Evolutionary conservation across 495 filamentous ascomycete species (phyloP).

Genomic region (Trichoderma asperelloides): DNA sequence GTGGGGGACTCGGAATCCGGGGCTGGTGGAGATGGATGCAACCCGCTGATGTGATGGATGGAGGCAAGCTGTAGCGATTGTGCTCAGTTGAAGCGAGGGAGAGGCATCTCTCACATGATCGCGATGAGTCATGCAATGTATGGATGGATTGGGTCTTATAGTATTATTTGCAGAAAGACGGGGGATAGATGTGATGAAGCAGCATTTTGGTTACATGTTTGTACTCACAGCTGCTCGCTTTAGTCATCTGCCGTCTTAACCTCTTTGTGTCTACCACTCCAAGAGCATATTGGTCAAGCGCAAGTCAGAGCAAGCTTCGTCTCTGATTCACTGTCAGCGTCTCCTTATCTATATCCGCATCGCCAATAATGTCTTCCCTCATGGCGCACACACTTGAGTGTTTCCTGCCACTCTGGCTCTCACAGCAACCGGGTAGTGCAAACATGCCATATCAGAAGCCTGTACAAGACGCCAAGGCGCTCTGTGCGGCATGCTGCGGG

Average conservation of each 20-base stretch:
- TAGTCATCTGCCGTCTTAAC: no score
- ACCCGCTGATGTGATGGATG: neutral
- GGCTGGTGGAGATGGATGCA: neutral
- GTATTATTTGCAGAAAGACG: no score
- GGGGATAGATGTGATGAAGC: no score
- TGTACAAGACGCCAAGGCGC: neutral
- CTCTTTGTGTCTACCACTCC: neutral
- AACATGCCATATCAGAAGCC: neutral
- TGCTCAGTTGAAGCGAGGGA: no score
- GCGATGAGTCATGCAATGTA: no score
- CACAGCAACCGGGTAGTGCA: conserved; percentile 3
- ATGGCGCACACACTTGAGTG: neutral
- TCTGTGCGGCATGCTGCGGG: neutral
- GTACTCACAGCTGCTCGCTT: no score
- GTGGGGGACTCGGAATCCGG: neutral
- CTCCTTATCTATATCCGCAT: neutral
- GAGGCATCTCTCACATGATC: no score
- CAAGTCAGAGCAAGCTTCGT: neutral
- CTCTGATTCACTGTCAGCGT: neutral
- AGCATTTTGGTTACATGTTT: no score
- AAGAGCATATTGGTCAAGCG: neutral
- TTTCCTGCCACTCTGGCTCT: neutral
- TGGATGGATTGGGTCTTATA: no score
- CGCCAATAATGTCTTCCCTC: no score
- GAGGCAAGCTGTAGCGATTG: no score